A percentile compares a stretch with the other conserved stretches of the same genome.
Conservation (phyloP, 1,139 yeast genomes). For the Protomyces lactucae-debilis region DNA sequence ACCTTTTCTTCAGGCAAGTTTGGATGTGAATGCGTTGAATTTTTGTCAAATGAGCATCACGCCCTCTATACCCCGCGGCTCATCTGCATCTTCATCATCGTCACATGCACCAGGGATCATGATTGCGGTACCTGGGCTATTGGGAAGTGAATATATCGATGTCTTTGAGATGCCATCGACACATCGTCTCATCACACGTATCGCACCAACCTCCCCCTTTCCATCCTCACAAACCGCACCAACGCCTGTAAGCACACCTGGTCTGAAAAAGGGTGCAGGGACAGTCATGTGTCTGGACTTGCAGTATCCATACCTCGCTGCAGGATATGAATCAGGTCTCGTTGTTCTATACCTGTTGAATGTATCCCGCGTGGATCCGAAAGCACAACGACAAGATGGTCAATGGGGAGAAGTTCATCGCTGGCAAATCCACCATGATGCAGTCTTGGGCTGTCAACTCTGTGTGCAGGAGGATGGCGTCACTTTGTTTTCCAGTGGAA, state of each 20-base stretch:
- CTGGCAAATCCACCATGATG: constrained; percentile 14
- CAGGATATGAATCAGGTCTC: constrained; percentile 17
- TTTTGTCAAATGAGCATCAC: constrained; percentile 3
- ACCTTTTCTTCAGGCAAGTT: constrained; percentile 4
- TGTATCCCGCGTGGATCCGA: not conserved
- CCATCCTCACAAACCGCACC: not conserved
- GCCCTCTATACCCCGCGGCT: not conserved
- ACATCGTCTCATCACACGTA: constrained; percentile 6
- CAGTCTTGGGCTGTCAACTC: constrained; percentile 3
- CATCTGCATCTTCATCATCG: not conserved
- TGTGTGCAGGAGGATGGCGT: not conserved
- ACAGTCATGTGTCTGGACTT: constrained; percentile 18
- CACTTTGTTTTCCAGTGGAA: constrained; percentile 3
- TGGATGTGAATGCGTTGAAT: constrained; percentile 23
- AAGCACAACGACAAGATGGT: constrained; percentile 9
- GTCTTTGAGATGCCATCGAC: constrained; percentile 8
- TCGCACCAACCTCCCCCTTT: not conserved
- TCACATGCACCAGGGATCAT: not conserved
- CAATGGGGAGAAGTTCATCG: not conserved
- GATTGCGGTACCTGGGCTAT: constrained; percentile 17
- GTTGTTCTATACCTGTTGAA: constrained; percentile 1
- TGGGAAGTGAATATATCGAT: constrained; percentile 14
- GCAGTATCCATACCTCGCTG: constrained; percentile 7
- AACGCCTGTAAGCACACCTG: not conserved
- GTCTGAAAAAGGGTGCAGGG: constrained; percentile 11